phyloP scores from a whole-genome alignment of 768 basidiomycete species.

The Tylopilus felleus region DNA sequence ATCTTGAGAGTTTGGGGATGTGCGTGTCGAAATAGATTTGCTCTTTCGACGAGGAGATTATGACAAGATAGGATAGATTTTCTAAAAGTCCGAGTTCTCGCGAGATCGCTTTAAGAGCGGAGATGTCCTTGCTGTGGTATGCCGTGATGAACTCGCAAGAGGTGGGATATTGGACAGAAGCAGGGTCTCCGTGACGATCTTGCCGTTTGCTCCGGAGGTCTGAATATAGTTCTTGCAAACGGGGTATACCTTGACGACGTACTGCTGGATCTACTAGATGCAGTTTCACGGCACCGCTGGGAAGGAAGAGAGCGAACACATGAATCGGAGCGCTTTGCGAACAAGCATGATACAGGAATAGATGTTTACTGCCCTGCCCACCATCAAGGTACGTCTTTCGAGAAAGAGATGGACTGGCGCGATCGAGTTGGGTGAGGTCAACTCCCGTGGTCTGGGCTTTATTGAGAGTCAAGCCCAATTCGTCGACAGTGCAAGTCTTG shows the following conservation, averaged over 20 bases:
- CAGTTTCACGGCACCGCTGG: conserved; percentile 63
- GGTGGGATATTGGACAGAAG: conserved; percentile 62
- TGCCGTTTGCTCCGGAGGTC: conserved; percentile 57
- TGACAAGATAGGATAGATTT: conserved; percentile 67
- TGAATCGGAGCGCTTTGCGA: conserved; percentile 74
- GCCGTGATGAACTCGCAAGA: conserved; percentile 58
- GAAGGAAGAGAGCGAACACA: conserved; percentile 84
- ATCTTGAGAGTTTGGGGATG: conserved; percentile 69
- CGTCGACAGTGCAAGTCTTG: conserved; percentile 70
- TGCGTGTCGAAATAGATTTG: conserved; percentile 75
- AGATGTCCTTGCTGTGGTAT: conserved; percentile 75
- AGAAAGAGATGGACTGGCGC: conserved; percentile 52
- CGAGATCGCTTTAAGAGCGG: conserved; percentile 83
- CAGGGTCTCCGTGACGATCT: conserved; percentile 36
- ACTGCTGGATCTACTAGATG: conserved; percentile 90
- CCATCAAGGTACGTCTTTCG: conserved; percentile 70
- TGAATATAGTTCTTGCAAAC: conserved; percentile 69
- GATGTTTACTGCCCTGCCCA: conserved; percentile 67
- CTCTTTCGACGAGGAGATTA: conserved; percentile 85
- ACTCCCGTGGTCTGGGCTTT: conserved; percentile 80
- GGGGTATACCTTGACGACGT: conserved; percentile 77
- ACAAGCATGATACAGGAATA: conserved; percentile 86
- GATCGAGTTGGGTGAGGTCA: conserved; percentile 78
- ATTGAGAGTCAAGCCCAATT: conserved; percentile 69
- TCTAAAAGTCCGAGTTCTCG: conserved; percentile 79